A percentile compares a stretch with the other conserved stretches of the same genome.
Evolutionary conservation across 139 green algal genomes (phyloP).

Genomic region (Auxenochlorella protothecoides): DNA sequence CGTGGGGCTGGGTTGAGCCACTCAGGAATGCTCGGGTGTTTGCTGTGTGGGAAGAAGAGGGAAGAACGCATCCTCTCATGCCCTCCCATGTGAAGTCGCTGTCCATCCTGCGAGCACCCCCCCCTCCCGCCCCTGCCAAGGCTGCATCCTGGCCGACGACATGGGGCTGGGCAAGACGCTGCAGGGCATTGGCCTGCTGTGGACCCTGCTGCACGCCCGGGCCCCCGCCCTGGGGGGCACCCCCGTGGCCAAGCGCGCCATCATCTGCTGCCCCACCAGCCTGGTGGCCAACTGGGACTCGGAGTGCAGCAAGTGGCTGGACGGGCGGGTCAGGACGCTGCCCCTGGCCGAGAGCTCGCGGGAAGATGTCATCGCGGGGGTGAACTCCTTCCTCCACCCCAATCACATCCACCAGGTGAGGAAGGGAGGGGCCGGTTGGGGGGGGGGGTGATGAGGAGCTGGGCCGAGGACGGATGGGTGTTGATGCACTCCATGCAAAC

Average conservation of each 20-base stretch:
- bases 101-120: neutral
- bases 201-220: constrained; percentile 73
- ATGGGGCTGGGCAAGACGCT: constrained; percentile 88
- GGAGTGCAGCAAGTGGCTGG: constrained; percentile 92
- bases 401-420: constrained; percentile 32
- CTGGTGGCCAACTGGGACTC: constrained; percentile 96
- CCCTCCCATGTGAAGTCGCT: neutral
- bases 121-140: constrained; percentile 9
- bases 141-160: constrained; percentile 94
- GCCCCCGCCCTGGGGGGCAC: constrained; percentile 40
- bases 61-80: neutral
- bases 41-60: no score
- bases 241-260: constrained; percentile 62
- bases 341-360: constrained; percentile 75
- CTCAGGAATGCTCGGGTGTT: no score
- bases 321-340: constrained; percentile 62
- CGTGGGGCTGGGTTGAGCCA: no score
- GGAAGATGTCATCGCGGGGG: constrained; percentile 74
- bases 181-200: constrained; percentile 87
- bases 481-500: no score
- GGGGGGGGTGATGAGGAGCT: neutral
- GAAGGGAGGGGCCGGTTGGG: neutral
- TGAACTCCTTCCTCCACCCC: constrained; percentile 65
- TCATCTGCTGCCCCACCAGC: constrained; percentile 97
- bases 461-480: no score